Evolutionary conservation across 2,329 filamentous ascomycete species (phyloP), one percentile per base, ranked within the genome.

Genomic region (Neopestalotiopsis rosae): DNA sequence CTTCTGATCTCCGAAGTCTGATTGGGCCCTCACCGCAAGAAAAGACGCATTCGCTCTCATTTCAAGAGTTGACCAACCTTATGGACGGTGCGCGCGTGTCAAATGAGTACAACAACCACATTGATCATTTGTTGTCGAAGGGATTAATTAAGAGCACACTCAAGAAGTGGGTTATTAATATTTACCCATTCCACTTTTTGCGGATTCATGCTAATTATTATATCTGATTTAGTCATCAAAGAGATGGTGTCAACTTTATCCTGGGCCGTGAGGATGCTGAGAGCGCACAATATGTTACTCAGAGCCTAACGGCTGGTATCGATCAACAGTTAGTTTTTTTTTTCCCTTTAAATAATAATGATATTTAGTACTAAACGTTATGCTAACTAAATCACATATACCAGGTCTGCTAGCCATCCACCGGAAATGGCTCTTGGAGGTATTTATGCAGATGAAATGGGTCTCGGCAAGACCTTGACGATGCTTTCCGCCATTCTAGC

Each of bases 361-460:
- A 56, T 20, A 17, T 28, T 28, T 28, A 17, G 20, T 7, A 2
- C 1, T 6, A 4, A 13, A 56, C 17, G 17, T 17, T 7, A 56
- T 56, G 4, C 13, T 56, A 4, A 56, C 49, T 5, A n/a, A 1
- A 1, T 7, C 49, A 17, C 13, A 6, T 3, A 4, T 3, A 28
- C 24, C 3, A 56, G 49, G 9, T 67, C 30, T 6, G 20, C 42
- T 17, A 32, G 32, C 5, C 56, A 28, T 10, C 5, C 5, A n/a
- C 4, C 28, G 63, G 24, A 67, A 13, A 17, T n/a, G 34, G 14
- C 42, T 4, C 14, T 42, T 17, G 66, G 66, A 17, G 66, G 66
- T 1, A 67, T 67, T 57, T 40, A 63, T 34, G 66, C 40, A 2
- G 66, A 67, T 34, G 59, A 52, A 20, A 67, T 64, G 66, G 66